Conservation (phyloP, 1,284 basidiomycete species). For the Cutaneotrichosporon arboriforme region DNA sequence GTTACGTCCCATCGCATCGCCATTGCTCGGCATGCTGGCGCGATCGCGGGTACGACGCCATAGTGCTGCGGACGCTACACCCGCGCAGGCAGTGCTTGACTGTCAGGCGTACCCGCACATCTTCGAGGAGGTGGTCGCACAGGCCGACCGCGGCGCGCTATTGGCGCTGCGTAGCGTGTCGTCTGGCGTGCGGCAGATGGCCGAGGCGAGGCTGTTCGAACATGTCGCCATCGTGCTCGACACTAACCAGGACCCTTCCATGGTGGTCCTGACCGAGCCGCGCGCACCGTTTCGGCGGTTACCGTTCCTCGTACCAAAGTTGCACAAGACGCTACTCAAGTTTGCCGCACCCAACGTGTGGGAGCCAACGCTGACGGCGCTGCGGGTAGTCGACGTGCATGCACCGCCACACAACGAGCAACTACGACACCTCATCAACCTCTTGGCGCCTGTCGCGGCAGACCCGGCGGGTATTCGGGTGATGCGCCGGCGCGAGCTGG, state of each 20-base stretch:
- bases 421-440: constrained; percentile 1
- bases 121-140: neutral
- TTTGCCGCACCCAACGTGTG: neutral
- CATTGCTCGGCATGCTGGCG: too few relatives aligned
- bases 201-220: constrained; percentile 1
- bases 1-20: too few relatives aligned
- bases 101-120: neutral
- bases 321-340: neutral
- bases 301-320: constrained; percentile 1
- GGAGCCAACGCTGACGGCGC: neutral
- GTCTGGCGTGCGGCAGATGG: neutral
- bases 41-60: too few relatives aligned
- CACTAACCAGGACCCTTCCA: neutral
- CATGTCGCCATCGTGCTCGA: neutral
- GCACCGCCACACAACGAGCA: neutral
- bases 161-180: neutral
- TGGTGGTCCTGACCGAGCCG: neutral
- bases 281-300: neutral
- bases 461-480: neutral
- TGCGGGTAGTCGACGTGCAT: constrained; percentile 2
- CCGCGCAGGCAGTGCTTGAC: neutral
- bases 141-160: neutral
- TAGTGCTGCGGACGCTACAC: too few relatives aligned
- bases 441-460: neutral
- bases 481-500: constrained; percentile 1